phyloP scores from a whole-genome alignment of 2,329 filamentous ascomycete genomes.

The Colletotrichum shisoi region DNA sequence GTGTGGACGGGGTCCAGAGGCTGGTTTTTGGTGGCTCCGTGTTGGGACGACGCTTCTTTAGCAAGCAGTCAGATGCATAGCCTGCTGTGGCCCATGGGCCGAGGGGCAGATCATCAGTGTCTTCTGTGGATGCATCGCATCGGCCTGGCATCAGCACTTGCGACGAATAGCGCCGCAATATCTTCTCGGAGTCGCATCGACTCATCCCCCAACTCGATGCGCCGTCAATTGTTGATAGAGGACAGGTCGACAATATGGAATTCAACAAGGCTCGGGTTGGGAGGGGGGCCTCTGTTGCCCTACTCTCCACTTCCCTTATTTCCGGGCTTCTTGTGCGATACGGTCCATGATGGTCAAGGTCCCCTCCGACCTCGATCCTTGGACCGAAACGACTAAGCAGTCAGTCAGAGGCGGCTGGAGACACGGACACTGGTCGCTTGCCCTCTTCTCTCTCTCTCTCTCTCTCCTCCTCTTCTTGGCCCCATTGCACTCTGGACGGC shows the following conservation, averaged over 20 bases:
- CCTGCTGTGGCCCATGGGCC: not conserved
- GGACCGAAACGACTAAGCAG: slow-evolving; percentile 28
- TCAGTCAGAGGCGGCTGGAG: slow-evolving; percentile 33
- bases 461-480: slow-evolving; percentile 32
- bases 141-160: slow-evolving; percentile 38
- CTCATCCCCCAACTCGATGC: slow-evolving; percentile 16
- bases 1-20: slow-evolving; percentile 34
- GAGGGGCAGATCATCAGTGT: slow-evolving; percentile 18
- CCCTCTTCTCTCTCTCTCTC: slow-evolving; percentile 4
- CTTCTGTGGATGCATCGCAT: slow-evolving; percentile 23
- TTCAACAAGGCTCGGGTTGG: slow-evolving; percentile 14
- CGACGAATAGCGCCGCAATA: slow-evolving; percentile 31
- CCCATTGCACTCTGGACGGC: slow-evolving; percentile 28
- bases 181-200: slow-evolving; percentile 15
- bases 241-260: slow-evolving; percentile 8
- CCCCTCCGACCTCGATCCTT: slow-evolving; percentile 33
- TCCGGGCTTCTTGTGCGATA: slow-evolving; percentile 1
- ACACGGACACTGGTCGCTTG: slow-evolving; percentile 29
- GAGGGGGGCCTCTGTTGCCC: slow-evolving; percentile 22
- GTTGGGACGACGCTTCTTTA: slow-evolving; percentile 39
- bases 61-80: slow-evolving; percentile 21
- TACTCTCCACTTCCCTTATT: slow-evolving; percentile 15
- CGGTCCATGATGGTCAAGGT: slow-evolving; percentile 27
- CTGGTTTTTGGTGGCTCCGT: slow-evolving; percentile 36
- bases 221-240: not conserved